Evolutionary conservation across 768 basidiomycete genomes (phyloP).

Genomic region (Rhodosporidiobolus odoratus): DNA sequence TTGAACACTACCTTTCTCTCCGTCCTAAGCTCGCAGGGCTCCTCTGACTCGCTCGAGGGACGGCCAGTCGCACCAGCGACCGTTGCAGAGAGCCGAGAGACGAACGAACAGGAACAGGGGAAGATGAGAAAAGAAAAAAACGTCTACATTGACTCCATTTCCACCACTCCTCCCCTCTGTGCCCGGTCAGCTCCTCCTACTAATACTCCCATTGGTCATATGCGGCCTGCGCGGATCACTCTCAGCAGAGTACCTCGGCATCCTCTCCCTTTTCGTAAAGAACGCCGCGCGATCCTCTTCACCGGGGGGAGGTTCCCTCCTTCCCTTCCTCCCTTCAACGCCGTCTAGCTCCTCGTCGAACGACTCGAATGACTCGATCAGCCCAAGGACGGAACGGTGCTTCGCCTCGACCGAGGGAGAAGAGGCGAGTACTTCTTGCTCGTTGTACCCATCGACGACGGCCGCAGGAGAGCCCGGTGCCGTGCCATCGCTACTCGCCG

Average conservation of each 20-base stretch:
- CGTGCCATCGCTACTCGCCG: neutral
- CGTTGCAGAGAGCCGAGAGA: neutral
- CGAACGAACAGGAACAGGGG: neutral
- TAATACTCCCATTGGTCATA: neutral
- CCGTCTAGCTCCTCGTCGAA: constrained; percentile 1
- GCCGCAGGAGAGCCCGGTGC: neutral
- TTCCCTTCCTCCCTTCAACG: neutral
- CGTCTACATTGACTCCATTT: neutral
- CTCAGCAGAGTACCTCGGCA: constrained; percentile 7
- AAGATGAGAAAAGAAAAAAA: neutral
- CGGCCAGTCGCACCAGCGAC: too few relatives aligned
- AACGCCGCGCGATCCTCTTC: constrained; percentile 24
- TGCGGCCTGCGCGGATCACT: neutral
- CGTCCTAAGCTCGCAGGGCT: too few relatives aligned
- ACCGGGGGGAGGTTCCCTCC: constrained; percentile 4
- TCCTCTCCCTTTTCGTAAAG: neutral
- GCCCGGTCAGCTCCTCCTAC: neutral
- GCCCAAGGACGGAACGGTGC: constrained; percentile 4
- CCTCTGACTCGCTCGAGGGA: neutral
- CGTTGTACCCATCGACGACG: neutral
- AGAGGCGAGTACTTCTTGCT: neutral
- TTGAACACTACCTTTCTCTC: too few relatives aligned
- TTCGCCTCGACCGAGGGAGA: neutral
- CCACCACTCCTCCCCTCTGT: neutral
- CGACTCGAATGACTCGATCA: constrained; percentile 1